phyloP scores from a whole-genome alignment of 805 yeast genomes.

The Wickerhamomyces subpelliculosus region DNA sequence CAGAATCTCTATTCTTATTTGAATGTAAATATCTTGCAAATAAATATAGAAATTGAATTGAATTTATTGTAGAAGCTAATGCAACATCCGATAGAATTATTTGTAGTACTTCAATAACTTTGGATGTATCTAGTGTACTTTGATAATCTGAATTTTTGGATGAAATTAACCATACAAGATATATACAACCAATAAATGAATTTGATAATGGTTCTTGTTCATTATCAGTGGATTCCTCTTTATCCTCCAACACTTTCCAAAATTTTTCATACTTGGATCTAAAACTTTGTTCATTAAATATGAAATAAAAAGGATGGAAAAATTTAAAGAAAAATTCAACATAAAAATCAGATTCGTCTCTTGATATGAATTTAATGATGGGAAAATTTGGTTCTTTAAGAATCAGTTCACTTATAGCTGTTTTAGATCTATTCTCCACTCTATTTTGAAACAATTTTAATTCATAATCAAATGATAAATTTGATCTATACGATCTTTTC shows the following conservation, averaged over 20 bases:
- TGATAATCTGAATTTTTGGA: slow-evolving; percentile 19
- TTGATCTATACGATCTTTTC: slow-evolving; percentile 26
- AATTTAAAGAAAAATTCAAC: slow-evolving; percentile 32
- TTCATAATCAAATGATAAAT: slow-evolving; percentile 29
- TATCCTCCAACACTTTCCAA: slow-evolving; percentile 23
- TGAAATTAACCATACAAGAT: slow-evolving; percentile 33
- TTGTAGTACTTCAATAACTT: slow-evolving; percentile 35
- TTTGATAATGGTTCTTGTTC: slow-evolving; percentile 9
- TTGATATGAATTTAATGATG: slow-evolving; percentile 25
- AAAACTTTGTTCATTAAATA: slow-evolving; percentile 30
- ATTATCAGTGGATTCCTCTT: not conserved
- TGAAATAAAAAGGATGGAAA: slow-evolving; percentile 37
- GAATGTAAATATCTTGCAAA: slow-evolving; percentile 38
- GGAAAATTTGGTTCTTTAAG: slow-evolving; percentile 28
- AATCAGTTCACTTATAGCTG: slow-evolving; percentile 7
- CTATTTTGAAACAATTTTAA: slow-evolving; percentile 15
- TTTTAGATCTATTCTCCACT: slow-evolving; percentile 6
- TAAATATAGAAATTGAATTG: slow-evolving; percentile 35
- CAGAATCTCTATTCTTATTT: slow-evolving; percentile 39
- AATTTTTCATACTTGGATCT: slow-evolving; percentile 28
- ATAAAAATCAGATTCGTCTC: slow-evolving; percentile 30
- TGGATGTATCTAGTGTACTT: slow-evolving; percentile 14
- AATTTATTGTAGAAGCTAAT: slow-evolving; percentile 36
- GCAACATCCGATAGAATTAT: slow-evolving; percentile 36
- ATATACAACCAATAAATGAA: slow-evolving; percentile 34